Conservation (phyloP, 768 basidiomycete genomes). For the Xerocomus potaroensis region DNA sequence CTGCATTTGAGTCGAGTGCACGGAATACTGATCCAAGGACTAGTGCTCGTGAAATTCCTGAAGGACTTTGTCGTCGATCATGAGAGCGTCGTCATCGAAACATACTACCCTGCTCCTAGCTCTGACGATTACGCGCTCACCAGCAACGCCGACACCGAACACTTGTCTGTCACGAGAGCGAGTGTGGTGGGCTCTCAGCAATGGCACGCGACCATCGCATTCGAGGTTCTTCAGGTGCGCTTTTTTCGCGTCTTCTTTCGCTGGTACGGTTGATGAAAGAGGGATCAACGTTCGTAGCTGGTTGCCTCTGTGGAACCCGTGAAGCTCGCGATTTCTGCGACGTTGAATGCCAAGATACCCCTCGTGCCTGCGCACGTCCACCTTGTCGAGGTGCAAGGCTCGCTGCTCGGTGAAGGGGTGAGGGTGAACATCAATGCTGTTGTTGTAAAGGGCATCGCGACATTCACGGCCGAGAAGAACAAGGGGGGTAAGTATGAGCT, state of each 20-base stretch:
- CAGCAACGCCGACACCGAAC: neutral
- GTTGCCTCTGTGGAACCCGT: neutral
- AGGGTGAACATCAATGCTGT: neutral
- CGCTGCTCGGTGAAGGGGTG: neutral
- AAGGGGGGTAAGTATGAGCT: neutral
- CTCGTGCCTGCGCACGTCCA: neutral
- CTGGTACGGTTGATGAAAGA: neutral
- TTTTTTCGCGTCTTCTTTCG: no score
- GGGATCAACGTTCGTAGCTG: neutral
- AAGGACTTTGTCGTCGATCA: neutral
- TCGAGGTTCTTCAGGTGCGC: neutral
- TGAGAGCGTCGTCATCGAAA: neutral
- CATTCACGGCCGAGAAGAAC: neutral
- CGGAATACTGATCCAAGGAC: neutral
- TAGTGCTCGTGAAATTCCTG: slow-evolving; percentile 1
- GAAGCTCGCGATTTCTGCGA: neutral
- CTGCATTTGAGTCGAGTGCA: neutral
- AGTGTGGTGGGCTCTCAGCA: neutral
- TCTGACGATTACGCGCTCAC: neutral
- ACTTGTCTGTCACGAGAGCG: neutral
- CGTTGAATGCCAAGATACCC: neutral
- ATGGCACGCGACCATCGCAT: neutral
- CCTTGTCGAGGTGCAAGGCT: neutral
- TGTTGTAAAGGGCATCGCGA: neutral
- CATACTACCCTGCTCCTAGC: neutral